phyloP scores from a whole-genome alignment of 345 rosid genomes.

The Murraya paniculata region DNA sequence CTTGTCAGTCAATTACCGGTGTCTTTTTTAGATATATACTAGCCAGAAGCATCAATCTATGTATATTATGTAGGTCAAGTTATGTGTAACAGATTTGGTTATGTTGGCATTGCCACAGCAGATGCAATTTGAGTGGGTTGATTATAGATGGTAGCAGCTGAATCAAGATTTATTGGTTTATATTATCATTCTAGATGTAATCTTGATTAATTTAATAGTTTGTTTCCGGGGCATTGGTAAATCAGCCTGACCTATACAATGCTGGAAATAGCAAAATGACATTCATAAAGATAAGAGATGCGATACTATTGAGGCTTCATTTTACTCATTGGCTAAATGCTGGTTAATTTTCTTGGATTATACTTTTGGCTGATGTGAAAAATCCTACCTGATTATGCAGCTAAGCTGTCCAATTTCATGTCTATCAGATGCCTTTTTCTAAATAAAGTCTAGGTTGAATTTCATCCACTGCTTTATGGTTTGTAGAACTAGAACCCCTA shows the following conservation, averaged over 20 bases:
- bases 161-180: background rate
- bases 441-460: background rate
- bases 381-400: background rate
- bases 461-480: background rate
- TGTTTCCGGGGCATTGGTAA: background rate
- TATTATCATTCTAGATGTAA: background rate
- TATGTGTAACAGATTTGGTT: background rate
- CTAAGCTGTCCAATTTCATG: background rate
- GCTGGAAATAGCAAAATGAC: background rate
- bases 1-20: background rate
- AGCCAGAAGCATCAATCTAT: background rate
- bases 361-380: background rate
- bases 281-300: background rate
- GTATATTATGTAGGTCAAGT: background rate
- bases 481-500: background rate
- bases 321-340: too few species aligned
- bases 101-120: background rate
- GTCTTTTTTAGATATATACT: background rate
- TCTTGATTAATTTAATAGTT: background rate
- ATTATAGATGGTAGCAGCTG: background rate
- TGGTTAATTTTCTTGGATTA: background rate
- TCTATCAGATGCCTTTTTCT: background rate
- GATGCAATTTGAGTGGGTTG: background rate
- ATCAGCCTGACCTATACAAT: background rate
- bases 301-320: too few species aligned